Conservation (phyloP, 2,329 filamentous ascomycete species). For the Pseudogymnoascus sp. region DNA sequence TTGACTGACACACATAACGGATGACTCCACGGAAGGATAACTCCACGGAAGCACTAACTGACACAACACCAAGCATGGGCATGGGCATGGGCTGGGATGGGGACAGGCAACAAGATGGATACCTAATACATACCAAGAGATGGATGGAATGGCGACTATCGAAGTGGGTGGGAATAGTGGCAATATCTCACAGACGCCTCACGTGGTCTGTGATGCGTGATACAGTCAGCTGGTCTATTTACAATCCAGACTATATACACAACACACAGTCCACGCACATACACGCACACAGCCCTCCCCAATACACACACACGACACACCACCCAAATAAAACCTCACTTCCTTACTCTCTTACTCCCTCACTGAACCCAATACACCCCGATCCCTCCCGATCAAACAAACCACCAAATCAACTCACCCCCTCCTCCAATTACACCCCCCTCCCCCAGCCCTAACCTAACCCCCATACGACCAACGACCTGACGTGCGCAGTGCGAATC, state of each 20-base stretch:
- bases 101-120: no score
- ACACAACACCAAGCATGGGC: neutral
- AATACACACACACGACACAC: neutral
- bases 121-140: neutral
- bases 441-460: neutral
- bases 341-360: no score
- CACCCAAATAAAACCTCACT: neutral
- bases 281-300: no score
- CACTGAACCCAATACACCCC: no score
- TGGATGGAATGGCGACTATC: neutral
- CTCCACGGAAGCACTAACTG: no score
- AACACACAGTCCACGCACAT: no score
- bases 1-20: no score
- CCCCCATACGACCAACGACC: no score
- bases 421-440: neutral
- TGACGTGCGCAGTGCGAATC: no score
- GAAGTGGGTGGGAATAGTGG: neutral
- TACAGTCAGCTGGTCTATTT: neutral
- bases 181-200: neutral
- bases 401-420: neutral
- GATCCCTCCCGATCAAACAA: neutral
- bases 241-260: neutral
- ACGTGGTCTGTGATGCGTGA: neutral
- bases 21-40: neutral
- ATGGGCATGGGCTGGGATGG: no score